Evolutionary conservation across 306 rosid species (phyloP).

Genomic region (Comarum palustre): DNA sequence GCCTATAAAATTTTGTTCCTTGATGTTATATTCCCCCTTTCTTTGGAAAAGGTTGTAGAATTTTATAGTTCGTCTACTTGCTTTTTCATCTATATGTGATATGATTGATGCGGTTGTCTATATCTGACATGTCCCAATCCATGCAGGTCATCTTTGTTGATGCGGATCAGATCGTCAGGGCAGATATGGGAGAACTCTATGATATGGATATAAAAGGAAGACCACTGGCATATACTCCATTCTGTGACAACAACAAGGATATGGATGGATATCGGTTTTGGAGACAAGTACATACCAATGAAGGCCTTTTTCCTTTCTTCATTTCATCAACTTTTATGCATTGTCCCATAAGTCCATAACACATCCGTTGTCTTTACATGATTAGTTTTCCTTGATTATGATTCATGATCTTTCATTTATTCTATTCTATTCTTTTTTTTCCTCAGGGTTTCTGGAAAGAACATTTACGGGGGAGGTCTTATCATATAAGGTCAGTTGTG

Average conservation of each 20-base stretch:
- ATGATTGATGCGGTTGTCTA: too few relatives aligned
- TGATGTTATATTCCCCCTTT: slow-evolving; percentile 96
- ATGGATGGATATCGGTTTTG: slow-evolving; percentile 99
- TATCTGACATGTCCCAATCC: slow-evolving; percentile 23
- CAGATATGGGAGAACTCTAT: slow-evolving; percentile 98
- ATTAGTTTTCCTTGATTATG: neutral
- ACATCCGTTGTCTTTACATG: neutral
- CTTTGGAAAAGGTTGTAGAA: slow-evolving; percentile 83
- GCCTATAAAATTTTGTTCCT: slow-evolving; percentile 96
- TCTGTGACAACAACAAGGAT: slow-evolving; percentile 94
- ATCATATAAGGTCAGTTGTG: slow-evolving; percentile 74
- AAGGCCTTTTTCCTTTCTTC: slow-evolving; percentile 5
- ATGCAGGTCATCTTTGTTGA: slow-evolving; percentile 96
- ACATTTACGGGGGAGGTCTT: slow-evolving; percentile 85
- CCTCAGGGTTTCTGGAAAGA: slow-evolving; percentile 97
- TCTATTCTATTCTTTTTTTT: slow-evolving; percentile 22
- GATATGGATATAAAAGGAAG: slow-evolving; percentile 95
- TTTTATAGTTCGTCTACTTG: slow-evolving; percentile 9
- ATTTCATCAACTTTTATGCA: slow-evolving; percentile 9
- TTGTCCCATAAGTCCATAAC: neutral
- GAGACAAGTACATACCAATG: slow-evolving; percentile 73
- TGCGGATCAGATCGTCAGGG: slow-evolving; percentile 89
- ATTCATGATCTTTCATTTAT: slow-evolving; percentile 24
- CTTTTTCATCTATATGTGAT: slow-evolving; percentile 27
- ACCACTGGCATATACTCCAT: slow-evolving; percentile 94